Conservation (phyloP, 2,329 filamentous ascomycete species). For the Onygenales sp. region DNA sequence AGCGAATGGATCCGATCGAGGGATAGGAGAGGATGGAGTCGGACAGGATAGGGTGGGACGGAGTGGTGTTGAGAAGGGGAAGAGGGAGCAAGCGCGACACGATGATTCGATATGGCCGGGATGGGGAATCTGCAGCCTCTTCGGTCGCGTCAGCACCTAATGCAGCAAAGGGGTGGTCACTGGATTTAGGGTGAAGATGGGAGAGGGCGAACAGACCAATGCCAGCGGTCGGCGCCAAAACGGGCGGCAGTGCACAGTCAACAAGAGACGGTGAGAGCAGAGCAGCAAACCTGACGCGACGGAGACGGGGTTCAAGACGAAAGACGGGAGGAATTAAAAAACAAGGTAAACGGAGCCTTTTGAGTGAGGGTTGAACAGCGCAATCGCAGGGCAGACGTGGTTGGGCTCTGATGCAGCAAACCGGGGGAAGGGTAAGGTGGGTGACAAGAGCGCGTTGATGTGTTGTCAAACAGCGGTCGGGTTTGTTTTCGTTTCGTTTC, state of each 20-base stretch:
- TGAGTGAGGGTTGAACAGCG: constrained; percentile 1
- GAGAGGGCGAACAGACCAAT: constrained; percentile 4
- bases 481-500: constrained; percentile 4
- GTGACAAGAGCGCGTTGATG: constrained; percentile 9
- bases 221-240: constrained; percentile 1
- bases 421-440: constrained; percentile 3
- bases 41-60: constrained; percentile 1
- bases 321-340: background rate
- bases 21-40: constrained; percentile 10
- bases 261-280: background rate
- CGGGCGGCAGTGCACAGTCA: background rate
- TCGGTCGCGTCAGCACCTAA: constrained; percentile 33
- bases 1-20: constrained; percentile 5
- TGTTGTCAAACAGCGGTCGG: constrained; percentile 10
- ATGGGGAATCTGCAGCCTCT: constrained; percentile 28
- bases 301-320: background rate
- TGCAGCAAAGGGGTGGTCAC: constrained; percentile 21
- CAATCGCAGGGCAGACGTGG: constrained; percentile 6
- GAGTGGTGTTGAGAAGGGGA: background rate
- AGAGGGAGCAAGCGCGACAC: constrained; percentile 1
- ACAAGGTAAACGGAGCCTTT: constrained; percentile 1
- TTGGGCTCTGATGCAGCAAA: constrained; percentile 12
- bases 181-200: constrained; percentile 5
- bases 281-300: background rate
- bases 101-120: constrained; percentile 32